Conservation (phyloP, 805 yeast species). For the Metschnikowia noctiluminum region DNA sequence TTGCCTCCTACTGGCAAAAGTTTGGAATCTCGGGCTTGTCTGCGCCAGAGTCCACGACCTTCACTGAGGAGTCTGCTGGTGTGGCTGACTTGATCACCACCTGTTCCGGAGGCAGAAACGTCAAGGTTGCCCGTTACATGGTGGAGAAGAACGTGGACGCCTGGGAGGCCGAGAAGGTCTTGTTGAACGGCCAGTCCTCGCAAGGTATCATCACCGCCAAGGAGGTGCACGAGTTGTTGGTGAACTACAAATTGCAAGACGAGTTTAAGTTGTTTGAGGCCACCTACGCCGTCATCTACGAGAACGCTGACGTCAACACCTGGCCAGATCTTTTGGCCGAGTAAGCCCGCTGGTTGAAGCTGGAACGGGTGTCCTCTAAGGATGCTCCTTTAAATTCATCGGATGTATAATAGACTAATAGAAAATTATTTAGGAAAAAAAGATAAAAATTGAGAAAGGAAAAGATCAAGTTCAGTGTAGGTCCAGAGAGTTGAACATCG, state of each 20-base stretch:
- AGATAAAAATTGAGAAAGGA: neutral
- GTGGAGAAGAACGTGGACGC: conserved; percentile 41
- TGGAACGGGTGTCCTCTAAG: neutral
- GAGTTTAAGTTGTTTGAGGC: conserved; percentile 47
- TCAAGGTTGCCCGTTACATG: conserved; percentile 45
- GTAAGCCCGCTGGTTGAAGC: conserved; percentile 5
- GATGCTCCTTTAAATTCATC: conserved; percentile 1
- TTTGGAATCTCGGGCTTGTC: conserved; percentile 21
- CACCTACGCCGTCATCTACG: conserved; percentile 42
- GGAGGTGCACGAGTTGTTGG: conserved; percentile 46
- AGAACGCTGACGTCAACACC: conserved; percentile 38
- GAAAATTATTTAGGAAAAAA: neutral
- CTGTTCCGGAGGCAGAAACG: conserved; percentile 47
- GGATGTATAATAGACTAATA: conserved; percentile 11
- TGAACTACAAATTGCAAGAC: conserved; percentile 27
- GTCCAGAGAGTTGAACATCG: no score
- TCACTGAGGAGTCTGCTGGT: conserved; percentile 45
- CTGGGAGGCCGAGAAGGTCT: conserved; percentile 40
- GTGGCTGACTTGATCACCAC: conserved; percentile 48
- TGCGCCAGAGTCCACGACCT: conserved; percentile 40
- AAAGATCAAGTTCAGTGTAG: neutral
- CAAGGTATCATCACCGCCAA: conserved; percentile 46
- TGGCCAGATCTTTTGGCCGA: conserved; percentile 40
- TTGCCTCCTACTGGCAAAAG: conserved; percentile 28
- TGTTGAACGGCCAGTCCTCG: conserved; percentile 45